A percentile compares a stretch with the other conserved stretches of the same genome.
Evolutionary conservation across 179 eudicot species (phyloP).

Genomic region (Amaranthus tricolor): DNA sequence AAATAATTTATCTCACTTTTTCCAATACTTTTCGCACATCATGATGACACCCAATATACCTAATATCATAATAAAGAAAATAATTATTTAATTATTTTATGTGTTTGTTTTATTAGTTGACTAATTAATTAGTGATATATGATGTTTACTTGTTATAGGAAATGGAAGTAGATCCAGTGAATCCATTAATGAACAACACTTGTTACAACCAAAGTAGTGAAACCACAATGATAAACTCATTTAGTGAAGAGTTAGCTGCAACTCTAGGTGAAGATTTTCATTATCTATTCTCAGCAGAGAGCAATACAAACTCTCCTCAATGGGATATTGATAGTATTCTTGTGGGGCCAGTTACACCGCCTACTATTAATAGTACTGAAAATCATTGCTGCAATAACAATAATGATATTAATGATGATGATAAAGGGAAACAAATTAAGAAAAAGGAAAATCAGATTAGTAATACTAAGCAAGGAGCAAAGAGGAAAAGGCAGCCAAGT

Average conservation of each 20-base stretch:
- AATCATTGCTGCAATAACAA: background rate
- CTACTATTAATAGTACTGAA: background rate
- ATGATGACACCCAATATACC: too few species aligned
- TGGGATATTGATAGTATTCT: background rate
- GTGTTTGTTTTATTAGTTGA: too few species aligned
- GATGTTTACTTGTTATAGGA: too few species aligned
- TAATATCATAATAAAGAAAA: too few species aligned
- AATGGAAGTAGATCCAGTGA: too few species aligned
- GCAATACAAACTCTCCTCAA: background rate
- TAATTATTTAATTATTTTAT: too few species aligned
- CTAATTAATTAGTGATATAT: too few species aligned
- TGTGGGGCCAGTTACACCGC: background rate
- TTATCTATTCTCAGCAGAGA: background rate
- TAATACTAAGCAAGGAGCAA: background rate
- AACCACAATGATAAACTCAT: background rate
- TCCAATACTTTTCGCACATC: too few species aligned
- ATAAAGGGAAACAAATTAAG: background rate
- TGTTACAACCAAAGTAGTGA: background rate
- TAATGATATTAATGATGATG: background rate
- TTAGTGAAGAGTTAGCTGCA: slow-evolving; percentile 4
- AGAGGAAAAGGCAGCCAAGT: slow-evolving; percentile 19
- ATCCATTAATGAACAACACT: too few species aligned
- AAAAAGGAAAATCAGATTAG: background rate
- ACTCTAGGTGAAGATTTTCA: slow-evolving; percentile 1
- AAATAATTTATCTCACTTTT: too few species aligned